A percentile compares a stretch with the other conserved stretches of the same genome.
Evolutionary conservation across 208 protist species (phyloP).

Genomic region (Trypanosoma caninum): DNA sequence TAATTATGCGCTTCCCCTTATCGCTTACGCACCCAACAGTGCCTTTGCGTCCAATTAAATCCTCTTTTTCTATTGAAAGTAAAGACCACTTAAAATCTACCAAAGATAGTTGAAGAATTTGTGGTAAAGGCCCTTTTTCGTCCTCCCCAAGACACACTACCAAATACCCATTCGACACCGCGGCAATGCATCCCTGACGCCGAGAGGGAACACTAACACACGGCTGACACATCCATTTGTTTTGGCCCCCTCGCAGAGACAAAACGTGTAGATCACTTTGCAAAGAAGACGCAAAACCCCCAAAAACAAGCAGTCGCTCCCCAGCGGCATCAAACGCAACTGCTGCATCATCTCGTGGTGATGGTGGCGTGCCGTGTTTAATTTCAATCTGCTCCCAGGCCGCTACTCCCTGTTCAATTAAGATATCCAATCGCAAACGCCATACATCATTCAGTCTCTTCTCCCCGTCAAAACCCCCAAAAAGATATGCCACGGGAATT

Average conservation of each 20-base stretch:
- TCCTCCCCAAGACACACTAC: slow-evolving; percentile 37
- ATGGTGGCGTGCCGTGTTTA: slow-evolving; percentile 21
- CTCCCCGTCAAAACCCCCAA: slow-evolving; percentile 56
- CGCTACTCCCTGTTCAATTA: slow-evolving; percentile 27
- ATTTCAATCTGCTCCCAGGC: slow-evolving; percentile 29
- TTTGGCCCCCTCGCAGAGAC: slow-evolving; percentile 27
- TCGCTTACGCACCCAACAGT: slow-evolving; percentile 30
- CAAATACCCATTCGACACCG: slow-evolving; percentile 25
- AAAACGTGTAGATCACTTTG: slow-evolving; percentile 36
- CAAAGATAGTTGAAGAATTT: slow-evolving; percentile 36
- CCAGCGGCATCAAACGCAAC: slow-evolving; percentile 33
- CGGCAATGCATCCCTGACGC: slow-evolving; percentile 25
- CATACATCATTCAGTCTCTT: slow-evolving; percentile 54
- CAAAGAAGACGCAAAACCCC: slow-evolving; percentile 24
- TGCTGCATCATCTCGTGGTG: slow-evolving; percentile 36
- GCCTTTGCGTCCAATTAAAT: slow-evolving; percentile 23
- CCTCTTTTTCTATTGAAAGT: slow-evolving; percentile 24
- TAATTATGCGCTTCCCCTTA: slow-evolving; percentile 23
- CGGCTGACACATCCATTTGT: slow-evolving; percentile 27
- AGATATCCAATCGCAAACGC: slow-evolving; percentile 30
- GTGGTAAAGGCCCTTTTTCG: slow-evolving; percentile 23
- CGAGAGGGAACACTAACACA: slow-evolving; percentile 19
- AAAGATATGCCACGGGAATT: slow-evolving; percentile 41
- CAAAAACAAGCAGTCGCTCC: slow-evolving; percentile 47
- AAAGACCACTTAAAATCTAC: slow-evolving; percentile 38